A percentile compares a stretch with the other conserved stretches of the same genome.
Conservation (phyloP, 345 rosid genomes). For the Kernera saxatilis region DNA sequence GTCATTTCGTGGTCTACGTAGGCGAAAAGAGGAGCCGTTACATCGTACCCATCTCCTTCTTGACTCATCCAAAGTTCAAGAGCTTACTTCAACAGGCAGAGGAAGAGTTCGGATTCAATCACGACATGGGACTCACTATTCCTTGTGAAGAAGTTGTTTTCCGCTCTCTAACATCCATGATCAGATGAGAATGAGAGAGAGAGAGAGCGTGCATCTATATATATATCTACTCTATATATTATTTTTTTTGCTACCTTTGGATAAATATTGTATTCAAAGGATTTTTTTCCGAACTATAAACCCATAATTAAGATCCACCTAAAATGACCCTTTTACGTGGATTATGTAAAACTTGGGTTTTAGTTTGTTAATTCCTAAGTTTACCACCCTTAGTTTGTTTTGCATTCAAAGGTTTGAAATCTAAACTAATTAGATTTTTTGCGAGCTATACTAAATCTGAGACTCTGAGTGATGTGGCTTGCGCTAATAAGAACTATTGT, state of each 20-base stretch:
- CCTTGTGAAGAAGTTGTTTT: conserved; percentile 95
- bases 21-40: conserved; percentile 77
- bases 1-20: conserved; percentile 88
- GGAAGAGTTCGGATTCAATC: conserved; percentile 91
- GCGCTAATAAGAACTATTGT: neutral
- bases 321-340: conserved; percentile 11
- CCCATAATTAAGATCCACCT: conserved; percentile 11
- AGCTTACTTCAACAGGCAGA: conserved; percentile 75
- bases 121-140: conserved; percentile 89
- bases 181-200: conserved; percentile 35
- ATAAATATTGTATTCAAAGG: conserved; percentile 13
- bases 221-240: neutral
- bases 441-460: neutral
- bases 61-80: conserved; percentile 75
- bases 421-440: neutral
- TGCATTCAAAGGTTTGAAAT: neutral
- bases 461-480: conserved; percentile 4
- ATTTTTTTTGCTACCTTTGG: neutral
- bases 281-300: conserved; percentile 6
- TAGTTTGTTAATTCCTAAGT: conserved; percentile 17
- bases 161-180: conserved; percentile 73
- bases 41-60: conserved; percentile 86
- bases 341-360: conserved; percentile 2
- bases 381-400: neutral
- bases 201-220: neutral